Evolutionary conservation across 495 filamentous ascomycete genomes (phyloP), one percentile per base, ranked within the genome.

Genomic region (Neurospora hispaniola): DNA sequence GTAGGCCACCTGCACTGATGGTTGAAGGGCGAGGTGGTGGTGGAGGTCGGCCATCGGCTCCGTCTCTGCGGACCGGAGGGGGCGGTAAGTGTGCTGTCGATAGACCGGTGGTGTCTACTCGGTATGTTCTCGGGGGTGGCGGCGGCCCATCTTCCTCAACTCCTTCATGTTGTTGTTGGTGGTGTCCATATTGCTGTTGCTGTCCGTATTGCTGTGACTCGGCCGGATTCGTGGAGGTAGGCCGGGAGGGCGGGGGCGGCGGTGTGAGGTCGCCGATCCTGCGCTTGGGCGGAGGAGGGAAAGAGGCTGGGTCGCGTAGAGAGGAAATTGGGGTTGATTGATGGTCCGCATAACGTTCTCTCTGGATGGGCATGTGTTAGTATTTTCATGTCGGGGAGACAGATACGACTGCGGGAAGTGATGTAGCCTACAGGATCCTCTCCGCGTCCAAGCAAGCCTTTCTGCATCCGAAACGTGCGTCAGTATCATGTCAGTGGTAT

Each of bases 271-370:
- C 73, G 38, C 27, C 66, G 73, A 70, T 70, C 75, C 75, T n/a
- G 76, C 62, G 83, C 74, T 91, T 97, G 5, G 95, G 95, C 27
- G 95, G 95, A 42, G 95, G 93, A 4, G 88, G 93, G 80, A 99
- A 98, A 14, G 90, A 86, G 0, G 88, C 79, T 2, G 96, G 95
- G 80, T 99, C 96, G 77, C 91, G 90, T 23, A 99, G 85, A 3
- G 91, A 85, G 5, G 89, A 87, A n/a, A 97, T 80, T 3, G 96
- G 95, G 6, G 85, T 66, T 35, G 54, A 18, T 9, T 66, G 14
- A 38, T 66, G 54, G 27, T 66, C 16, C 54, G 54, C 54, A 66
- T 66, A 66, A 35, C 54, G 54, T 66, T 66, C 54, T 18, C 27
- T 71, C 43, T 41, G 59, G 10, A 20, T 10, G n/a, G 40, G 43